phyloP scores from a whole-genome alignment of 2,329 filamentous ascomycete genomes.

The Elsinoe ampelina region DNA sequence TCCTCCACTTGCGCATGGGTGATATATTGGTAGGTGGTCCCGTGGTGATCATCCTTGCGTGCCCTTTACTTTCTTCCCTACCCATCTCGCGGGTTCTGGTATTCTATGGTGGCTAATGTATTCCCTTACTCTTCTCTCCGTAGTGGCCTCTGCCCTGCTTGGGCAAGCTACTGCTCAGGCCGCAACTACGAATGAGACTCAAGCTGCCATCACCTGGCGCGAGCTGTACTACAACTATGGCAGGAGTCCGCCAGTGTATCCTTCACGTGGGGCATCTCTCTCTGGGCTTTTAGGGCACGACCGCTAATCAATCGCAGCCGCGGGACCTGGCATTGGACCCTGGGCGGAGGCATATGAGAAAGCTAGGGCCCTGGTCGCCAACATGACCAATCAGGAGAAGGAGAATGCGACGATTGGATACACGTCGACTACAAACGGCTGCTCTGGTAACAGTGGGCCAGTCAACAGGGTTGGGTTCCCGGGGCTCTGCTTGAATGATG shows the following conservation, averaged over 20 bases:
- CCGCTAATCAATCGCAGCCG: not conserved
- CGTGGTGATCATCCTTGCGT: not conserved
- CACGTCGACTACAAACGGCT: slow-evolving; percentile 18
- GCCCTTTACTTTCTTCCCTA: not conserved
- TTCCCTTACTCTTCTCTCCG: not conserved
- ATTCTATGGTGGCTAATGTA: not conserved
- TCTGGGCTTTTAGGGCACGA: slow-evolving; percentile 5
- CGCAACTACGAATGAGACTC: slow-evolving; percentile 18
- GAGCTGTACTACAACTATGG: slow-evolving; percentile 25
- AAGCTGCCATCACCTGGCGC: slow-evolving; percentile 14
- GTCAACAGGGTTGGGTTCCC: slow-evolving; percentile 31
- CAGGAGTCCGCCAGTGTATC: slow-evolving; percentile 24
- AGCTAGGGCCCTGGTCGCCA: slow-evolving; percentile 31
- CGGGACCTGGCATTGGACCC: slow-evolving; percentile 18
- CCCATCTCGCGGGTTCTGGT: not conserved
- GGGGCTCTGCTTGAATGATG: slow-evolving; percentile 34
- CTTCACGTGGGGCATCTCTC: slow-evolving; percentile 18
- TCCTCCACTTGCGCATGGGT: not conserved
- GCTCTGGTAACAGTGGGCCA: slow-evolving; percentile 30
- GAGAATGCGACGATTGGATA: slow-evolving; percentile 30
- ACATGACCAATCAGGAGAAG: slow-evolving; percentile 33
- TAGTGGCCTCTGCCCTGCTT: not conserved
- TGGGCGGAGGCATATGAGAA: slow-evolving; percentile 34
- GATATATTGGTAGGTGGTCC: slow-evolving; percentile 8
- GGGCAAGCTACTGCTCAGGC: slow-evolving; percentile 3